Conservation (phyloP, 1,139 yeast species). For the Magnusiomyces ingens region DNA sequence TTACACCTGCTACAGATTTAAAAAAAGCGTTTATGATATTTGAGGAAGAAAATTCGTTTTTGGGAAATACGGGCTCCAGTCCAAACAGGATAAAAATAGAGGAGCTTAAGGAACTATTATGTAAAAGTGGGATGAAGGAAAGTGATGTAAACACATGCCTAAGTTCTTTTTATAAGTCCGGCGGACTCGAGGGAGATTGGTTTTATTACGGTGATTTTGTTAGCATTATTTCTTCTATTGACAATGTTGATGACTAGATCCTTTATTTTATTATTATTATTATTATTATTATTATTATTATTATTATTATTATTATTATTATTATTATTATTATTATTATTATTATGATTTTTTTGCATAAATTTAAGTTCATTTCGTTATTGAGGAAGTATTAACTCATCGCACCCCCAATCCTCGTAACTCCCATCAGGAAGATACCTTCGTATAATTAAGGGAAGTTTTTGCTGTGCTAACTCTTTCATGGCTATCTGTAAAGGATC, state of each 20-base stretch:
- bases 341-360: neutral
- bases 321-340: neutral
- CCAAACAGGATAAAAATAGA: conserved; percentile 41
- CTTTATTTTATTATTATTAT: neutral
- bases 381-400: conserved; percentile 87
- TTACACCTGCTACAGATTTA: conserved; percentile 58
- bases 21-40: conserved; percentile 58
- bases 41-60: conserved; percentile 35
- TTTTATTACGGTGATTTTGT: conserved; percentile 50
- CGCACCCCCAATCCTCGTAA: conserved; percentile 98
- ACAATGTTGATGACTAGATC: neutral
- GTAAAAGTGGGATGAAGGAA: conserved; percentile 48
- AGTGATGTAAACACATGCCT: conserved; percentile 48
- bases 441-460: conserved; percentile 91
- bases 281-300: neutral
- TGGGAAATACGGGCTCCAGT: neutral
- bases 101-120: conserved; percentile 42
- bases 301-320: neutral
- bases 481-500: conserved; percentile 98
- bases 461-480: conserved; percentile 92
- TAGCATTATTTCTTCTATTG: conserved; percentile 5
- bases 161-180: conserved; percentile 45
- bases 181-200: conserved; percentile 52
- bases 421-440: conserved; percentile 96
- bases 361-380: conserved; percentile 25